Conservation (phyloP, 2,329 filamentous ascomycete genomes). For the Fusarium floridanum region DNA sequence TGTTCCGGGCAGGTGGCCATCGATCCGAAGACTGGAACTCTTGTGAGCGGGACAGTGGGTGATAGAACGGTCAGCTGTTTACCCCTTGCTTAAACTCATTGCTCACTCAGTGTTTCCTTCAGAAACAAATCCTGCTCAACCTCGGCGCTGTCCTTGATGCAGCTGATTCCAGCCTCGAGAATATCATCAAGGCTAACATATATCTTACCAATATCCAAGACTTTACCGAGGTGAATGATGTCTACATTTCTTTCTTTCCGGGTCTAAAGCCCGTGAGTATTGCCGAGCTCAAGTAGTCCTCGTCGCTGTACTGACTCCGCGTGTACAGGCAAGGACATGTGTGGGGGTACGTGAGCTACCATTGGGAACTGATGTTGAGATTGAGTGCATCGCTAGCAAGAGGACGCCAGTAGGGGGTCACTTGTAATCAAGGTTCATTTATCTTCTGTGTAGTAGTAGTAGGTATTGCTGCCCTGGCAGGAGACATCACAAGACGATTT, state of each 20-base stretch:
- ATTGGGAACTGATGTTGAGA: not conserved
- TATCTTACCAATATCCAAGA: constrained; percentile 10
- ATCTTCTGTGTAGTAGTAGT: too few relatives aligned
- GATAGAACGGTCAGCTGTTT: too few relatives aligned
- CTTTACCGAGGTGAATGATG: constrained; percentile 6
- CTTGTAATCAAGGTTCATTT: not conserved
- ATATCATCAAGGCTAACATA: constrained; percentile 12
- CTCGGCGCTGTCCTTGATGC: constrained; percentile 9
- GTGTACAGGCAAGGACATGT: not conserved
- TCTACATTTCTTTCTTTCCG: not conserved
- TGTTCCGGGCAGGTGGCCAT: not conserved
- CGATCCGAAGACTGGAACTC: not conserved
- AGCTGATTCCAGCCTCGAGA: not conserved
- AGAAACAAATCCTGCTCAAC: not conserved
- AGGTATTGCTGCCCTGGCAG: too few relatives aligned
- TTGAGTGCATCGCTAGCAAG: not conserved
- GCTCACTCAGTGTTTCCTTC: too few relatives aligned
- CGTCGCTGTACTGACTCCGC: too few relatives aligned
- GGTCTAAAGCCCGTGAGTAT: constrained; percentile 3
- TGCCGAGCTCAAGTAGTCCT: too few relatives aligned
- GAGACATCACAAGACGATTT: too few relatives aligned
- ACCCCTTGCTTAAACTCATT: too few relatives aligned
- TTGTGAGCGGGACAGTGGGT: not conserved
- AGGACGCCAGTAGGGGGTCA: too few relatives aligned
- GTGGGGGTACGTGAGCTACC: not conserved